phyloP scores from a whole-genome alignment of 2,329 filamentous ascomycete species.

The Fusarium coffeatum region DNA sequence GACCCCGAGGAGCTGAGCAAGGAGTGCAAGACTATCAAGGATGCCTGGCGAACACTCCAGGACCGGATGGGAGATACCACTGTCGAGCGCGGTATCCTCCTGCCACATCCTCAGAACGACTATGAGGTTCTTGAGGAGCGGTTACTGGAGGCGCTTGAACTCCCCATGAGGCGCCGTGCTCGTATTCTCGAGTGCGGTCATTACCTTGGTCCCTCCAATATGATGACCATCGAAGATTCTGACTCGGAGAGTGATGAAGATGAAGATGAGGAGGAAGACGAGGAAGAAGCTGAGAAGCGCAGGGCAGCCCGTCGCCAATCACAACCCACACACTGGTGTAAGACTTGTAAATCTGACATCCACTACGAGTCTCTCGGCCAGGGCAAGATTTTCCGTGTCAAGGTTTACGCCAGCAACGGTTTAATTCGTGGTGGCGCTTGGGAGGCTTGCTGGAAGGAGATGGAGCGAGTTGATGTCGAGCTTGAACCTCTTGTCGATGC shows the following conservation, averaged over 20 bases:
- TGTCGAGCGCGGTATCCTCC: constrained; percentile 76
- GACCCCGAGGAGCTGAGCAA: constrained; percentile 57
- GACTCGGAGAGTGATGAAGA: constrained; percentile 63
- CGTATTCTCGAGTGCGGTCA: constrained; percentile 81
- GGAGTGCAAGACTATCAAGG: constrained; percentile 63
- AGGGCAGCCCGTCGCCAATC: constrained; percentile 39
- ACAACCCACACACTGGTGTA: constrained; percentile 65
- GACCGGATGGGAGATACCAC: constrained; percentile 79
- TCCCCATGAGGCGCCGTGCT: constrained; percentile 72
- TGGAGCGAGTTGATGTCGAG: constrained; percentile 98
- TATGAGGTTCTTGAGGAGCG: constrained; percentile 84
- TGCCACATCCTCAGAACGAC: constrained; percentile 82
- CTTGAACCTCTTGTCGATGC: constrained; percentile 79
- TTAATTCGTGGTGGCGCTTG: constrained; percentile 92
- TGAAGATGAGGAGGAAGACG: constrained; percentile 57
- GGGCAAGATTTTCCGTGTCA: constrained; percentile 77
- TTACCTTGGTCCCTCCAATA: constrained; percentile 73
- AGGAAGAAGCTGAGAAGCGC: constrained; percentile 45
- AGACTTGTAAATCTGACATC: constrained; percentile 66
- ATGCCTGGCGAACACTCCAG: constrained; percentile 74
- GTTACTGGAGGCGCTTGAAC: constrained; percentile 78
- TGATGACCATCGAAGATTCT: constrained; percentile 55
- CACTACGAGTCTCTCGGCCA: constrained; percentile 64
- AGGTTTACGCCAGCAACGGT: constrained; percentile 94
- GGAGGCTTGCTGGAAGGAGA: constrained; percentile 94